phyloP scores from a whole-genome alignment of 805 yeast species.

The Candida stauntonica region DNA sequence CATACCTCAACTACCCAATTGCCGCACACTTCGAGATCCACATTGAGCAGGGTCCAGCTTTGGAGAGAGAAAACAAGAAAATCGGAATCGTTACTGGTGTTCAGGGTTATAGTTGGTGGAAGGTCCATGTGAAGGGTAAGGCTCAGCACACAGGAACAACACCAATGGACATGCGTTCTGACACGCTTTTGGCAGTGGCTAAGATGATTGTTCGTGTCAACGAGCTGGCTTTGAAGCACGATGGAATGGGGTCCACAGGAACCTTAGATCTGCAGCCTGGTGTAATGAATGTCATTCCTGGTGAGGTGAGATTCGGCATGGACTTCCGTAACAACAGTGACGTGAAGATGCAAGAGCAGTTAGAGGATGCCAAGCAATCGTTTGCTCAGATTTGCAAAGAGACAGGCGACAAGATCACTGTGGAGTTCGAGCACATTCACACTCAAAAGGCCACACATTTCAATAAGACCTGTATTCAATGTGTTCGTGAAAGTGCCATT shows the following conservation, averaged over 20 bases:
- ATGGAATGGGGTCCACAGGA: slow-evolving; percentile 58
- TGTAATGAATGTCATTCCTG: slow-evolving; percentile 66
- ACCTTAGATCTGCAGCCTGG: slow-evolving; percentile 53
- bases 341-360: slow-evolving; percentile 34
- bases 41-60: slow-evolving; percentile 73
- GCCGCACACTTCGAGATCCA: slow-evolving; percentile 72
- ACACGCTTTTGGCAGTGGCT: slow-evolving; percentile 56
- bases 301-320: slow-evolving; percentile 51
- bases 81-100: slow-evolving; percentile 66
- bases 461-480: slow-evolving; percentile 44
- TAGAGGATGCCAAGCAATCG: slow-evolving; percentile 35
- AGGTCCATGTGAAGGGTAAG: slow-evolving; percentile 51
- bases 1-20: slow-evolving; percentile 47
- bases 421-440: slow-evolving; percentile 40
- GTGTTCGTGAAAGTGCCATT: slow-evolving; percentile 49
- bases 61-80: slow-evolving; percentile 49
- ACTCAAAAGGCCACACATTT: slow-evolving; percentile 56
- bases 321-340: slow-evolving; percentile 57
- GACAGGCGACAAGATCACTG: slow-evolving; percentile 31
- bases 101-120: slow-evolving; percentile 63
- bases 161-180: slow-evolving; percentile 56
- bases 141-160: slow-evolving; percentile 77
- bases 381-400: slow-evolving; percentile 34
- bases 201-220: slow-evolving; percentile 52
- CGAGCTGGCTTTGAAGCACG: slow-evolving; percentile 46